Percentiles rank a stretch among this genome's conserved stretches.
Evolutionary conservation across 306 rosid genomes (phyloP).

Genomic region (Pyrus betulifolia): DNA sequence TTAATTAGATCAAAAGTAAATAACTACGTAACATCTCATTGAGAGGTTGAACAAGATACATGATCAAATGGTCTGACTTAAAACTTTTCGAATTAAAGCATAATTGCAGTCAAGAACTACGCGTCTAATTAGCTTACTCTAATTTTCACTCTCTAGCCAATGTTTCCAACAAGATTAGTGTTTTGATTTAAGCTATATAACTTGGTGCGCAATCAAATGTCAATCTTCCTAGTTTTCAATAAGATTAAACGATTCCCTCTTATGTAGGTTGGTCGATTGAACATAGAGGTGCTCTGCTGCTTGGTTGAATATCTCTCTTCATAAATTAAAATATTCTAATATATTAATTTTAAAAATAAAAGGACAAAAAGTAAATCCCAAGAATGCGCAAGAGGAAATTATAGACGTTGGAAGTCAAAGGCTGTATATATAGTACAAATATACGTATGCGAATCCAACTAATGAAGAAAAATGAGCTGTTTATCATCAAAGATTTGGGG

Average conservation of each 20-base stretch:
- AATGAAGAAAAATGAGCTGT: conserved; percentile 8
- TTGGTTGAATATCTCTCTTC: background rate
- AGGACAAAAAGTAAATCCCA: background rate
- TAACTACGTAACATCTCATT: too few species aligned
- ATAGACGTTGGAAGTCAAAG: background rate
- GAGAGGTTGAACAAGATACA: too few species aligned
- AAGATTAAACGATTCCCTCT: too few species aligned
- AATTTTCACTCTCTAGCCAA: background rate
- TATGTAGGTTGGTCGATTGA: too few species aligned
- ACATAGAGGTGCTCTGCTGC: background rate
- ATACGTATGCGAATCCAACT: background rate
- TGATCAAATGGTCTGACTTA: too few species aligned
- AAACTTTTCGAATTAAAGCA: background rate
- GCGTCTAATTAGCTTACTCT: background rate
- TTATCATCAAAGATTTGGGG: background rate
- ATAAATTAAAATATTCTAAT: too few species aligned
- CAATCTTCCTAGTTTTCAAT: background rate
- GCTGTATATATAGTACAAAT: background rate
- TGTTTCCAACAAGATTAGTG: background rate
- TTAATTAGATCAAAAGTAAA: too few species aligned
- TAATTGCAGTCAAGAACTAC: background rate
- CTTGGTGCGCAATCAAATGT: background rate
- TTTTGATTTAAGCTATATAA: background rate
- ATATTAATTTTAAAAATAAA: too few species aligned
- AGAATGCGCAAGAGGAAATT: background rate